A percentile compares a stretch with the other conserved stretches of the same genome.
phyloP scores from a whole-genome alignment of 805 yeast genomes.

The Ogataea ramenticola region DNA sequence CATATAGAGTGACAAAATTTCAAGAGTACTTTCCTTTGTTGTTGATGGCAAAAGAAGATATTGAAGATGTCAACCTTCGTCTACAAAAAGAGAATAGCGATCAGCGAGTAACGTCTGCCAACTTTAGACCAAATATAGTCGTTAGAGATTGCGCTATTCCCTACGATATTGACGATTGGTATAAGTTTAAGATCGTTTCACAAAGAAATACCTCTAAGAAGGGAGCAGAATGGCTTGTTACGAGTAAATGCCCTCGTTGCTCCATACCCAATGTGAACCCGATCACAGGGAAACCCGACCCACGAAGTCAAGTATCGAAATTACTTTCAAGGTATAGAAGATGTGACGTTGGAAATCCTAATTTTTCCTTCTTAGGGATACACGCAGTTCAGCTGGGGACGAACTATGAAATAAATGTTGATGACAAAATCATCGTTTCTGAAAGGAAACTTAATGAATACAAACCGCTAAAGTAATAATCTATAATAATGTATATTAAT shows the following conservation, averaged over 20 bases:
- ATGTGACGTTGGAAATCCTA: constrained; percentile 20
- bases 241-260: constrained; percentile 24
- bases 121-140: constrained; percentile 22
- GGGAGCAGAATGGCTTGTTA: constrained; percentile 16
- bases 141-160: constrained; percentile 13
- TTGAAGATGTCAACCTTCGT: constrained; percentile 8
- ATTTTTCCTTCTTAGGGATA: constrained; percentile 20
- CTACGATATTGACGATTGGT: constrained; percentile 21
- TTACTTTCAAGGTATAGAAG: constrained; percentile 20
- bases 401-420: constrained; percentile 11
- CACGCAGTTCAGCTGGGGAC: constrained; percentile 19
- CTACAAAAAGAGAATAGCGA: constrained; percentile 6
- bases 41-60: constrained; percentile 17
- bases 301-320: constrained; percentile 14
- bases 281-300: constrained; percentile 14
- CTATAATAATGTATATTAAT: neutral
- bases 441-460: constrained; percentile 14
- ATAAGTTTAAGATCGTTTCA: constrained; percentile 13
- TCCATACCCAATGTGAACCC: constrained; percentile 20
- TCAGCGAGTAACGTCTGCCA: constrained; percentile 7
- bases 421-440: constrained; percentile 15
- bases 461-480: constrained; percentile 4
- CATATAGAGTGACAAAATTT: constrained; percentile 17
- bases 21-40: constrained; percentile 26
- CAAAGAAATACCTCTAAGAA: constrained; percentile 1